phyloP scores from a whole-genome alignment of 768 basidiomycete species.

The Leccinum pellstonianum region DNA sequence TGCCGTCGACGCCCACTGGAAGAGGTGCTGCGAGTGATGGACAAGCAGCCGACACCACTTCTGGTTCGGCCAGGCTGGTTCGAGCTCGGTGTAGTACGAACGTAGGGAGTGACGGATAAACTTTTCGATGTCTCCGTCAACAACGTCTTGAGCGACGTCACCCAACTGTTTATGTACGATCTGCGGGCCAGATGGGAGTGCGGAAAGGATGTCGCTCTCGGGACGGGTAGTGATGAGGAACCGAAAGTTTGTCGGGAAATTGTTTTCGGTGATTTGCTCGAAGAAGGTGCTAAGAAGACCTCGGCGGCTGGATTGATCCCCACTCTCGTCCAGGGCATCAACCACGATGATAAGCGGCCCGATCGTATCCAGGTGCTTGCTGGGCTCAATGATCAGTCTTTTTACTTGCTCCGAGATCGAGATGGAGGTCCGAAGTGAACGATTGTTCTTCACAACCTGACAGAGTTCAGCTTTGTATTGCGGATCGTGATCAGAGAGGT shows the following conservation, averaged over 20 bases:
- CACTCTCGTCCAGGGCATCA: constrained; percentile 36
- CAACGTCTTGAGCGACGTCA: constrained; percentile 10
- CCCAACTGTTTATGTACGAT: constrained; percentile 16
- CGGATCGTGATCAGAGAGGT: constrained; percentile 34
- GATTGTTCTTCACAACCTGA: constrained; percentile 18
- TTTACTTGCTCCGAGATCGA: constrained; percentile 27
- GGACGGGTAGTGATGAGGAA: constrained; percentile 29
- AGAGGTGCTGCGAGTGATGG: constrained; percentile 29
- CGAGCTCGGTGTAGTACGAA: constrained; percentile 10
- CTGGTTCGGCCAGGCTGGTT: constrained; percentile 18
- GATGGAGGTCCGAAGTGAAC: constrained; percentile 22
- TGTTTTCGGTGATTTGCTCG: constrained; percentile 7
- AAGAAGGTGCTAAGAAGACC: constrained; percentile 23
- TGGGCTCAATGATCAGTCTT: constrained; percentile 29
- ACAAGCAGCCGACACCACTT: constrained; percentile 24
- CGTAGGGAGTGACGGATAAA: constrained; percentile 18
- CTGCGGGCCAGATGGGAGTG: constrained; percentile 1
- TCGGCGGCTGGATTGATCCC: constrained; percentile 14
- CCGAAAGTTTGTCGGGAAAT: constrained; percentile 25
- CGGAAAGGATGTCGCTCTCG: constrained; percentile 23
- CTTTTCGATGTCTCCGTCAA: constrained; percentile 18
- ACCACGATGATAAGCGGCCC: constrained; percentile 37
- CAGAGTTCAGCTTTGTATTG: constrained; percentile 23
- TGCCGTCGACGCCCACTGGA: constrained; percentile 35
- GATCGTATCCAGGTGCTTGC: constrained; percentile 19